phyloP scores from a whole-genome alignment of 345 rosid species.

The Populus davidiana region DNA sequence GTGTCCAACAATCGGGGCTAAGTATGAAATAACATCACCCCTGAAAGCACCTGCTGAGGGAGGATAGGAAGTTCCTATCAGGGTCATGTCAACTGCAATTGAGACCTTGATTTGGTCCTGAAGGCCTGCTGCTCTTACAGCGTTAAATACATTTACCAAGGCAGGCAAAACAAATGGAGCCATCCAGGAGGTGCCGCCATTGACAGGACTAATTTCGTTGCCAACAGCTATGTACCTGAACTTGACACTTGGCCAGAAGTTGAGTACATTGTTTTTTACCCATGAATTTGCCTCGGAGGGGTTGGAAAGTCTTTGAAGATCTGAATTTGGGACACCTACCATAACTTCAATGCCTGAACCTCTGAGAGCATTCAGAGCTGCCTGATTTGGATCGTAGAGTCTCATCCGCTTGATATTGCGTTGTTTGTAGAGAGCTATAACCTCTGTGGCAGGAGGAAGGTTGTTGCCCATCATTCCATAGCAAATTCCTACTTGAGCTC shows the following conservation, averaged over 20 bases:
- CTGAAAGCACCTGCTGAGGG: constrained; percentile 40
- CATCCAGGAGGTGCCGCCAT: constrained; percentile 16
- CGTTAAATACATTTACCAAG: constrained; percentile 30
- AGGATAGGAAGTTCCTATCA: constrained; percentile 38
- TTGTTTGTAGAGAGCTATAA: constrained; percentile 33
- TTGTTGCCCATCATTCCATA: constrained; percentile 53
- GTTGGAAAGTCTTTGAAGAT: constrained; percentile 32
- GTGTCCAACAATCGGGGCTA: constrained; percentile 32
- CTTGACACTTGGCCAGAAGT: constrained; percentile 29
- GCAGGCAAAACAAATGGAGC: constrained; percentile 38
- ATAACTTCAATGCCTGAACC: constrained; percentile 44
- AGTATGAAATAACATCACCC: constrained; percentile 22
- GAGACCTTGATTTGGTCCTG: constrained; percentile 40
- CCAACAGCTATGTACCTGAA: constrained; percentile 47
- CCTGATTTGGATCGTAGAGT: constrained; percentile 38
- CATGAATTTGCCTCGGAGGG: constrained; percentile 32
- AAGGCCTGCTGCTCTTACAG: constrained; percentile 32
- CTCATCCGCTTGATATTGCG: constrained; percentile 40
- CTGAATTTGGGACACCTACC: constrained; percentile 41
- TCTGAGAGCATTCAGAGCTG: constrained; percentile 39
- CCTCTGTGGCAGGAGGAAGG: constrained; percentile 36
- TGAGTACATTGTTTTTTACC: constrained; percentile 36
- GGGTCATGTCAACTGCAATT: constrained; percentile 37
- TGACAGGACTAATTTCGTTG: constrained; percentile 40
- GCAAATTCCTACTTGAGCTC: constrained; percentile 41